Conservation (phyloP, 805 yeast species). For the Cyberlindnera saturnus region DNA sequence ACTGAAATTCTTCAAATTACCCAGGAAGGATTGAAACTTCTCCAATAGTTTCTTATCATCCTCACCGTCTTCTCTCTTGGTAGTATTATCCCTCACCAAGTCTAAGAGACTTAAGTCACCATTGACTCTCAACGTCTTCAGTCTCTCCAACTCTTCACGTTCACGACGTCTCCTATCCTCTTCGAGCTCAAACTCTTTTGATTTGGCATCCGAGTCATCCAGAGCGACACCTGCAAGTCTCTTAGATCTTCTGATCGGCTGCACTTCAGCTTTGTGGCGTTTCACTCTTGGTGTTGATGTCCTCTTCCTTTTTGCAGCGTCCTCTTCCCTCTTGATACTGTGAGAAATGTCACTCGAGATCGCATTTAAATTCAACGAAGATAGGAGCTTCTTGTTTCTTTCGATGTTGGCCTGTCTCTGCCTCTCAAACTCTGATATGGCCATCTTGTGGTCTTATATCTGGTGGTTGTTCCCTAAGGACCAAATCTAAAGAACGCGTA, state of each 20-base stretch:
- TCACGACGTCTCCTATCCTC: conserved; percentile 27
- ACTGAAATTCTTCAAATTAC: conserved; percentile 34
- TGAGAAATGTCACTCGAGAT: conserved; percentile 46
- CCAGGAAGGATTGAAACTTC: conserved; percentile 25
- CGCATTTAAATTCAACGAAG: conserved; percentile 61
- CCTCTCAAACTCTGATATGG: conserved; percentile 59
- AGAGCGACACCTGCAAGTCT: conserved; percentile 67
- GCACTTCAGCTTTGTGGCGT: conserved; percentile 21
- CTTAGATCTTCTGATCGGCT: conserved; percentile 71
- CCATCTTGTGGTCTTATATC: conserved; percentile 1
- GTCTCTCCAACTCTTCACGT: conserved; percentile 37
- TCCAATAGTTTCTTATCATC: conserved; percentile 27
- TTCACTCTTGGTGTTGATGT: conserved; percentile 15
- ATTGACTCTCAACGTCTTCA: conserved; percentile 51
- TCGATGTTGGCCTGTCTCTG: conserved; percentile 74
- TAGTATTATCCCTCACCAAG: conserved; percentile 38
- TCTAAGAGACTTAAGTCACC: conserved; percentile 66
- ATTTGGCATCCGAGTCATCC: conserved; percentile 39
- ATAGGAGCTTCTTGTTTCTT: conserved; percentile 70
- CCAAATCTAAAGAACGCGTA: not conserved
- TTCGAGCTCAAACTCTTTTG: conserved; percentile 17
- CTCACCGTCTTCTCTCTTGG: conserved; percentile 28
- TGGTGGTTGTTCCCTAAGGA: not conserved
- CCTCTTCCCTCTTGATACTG: conserved; percentile 35
- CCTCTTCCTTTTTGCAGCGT: conserved; percentile 15